Conservation (phyloP, 2,329 filamentous ascomycete genomes). For the Sarocladium oryzae region DNA sequence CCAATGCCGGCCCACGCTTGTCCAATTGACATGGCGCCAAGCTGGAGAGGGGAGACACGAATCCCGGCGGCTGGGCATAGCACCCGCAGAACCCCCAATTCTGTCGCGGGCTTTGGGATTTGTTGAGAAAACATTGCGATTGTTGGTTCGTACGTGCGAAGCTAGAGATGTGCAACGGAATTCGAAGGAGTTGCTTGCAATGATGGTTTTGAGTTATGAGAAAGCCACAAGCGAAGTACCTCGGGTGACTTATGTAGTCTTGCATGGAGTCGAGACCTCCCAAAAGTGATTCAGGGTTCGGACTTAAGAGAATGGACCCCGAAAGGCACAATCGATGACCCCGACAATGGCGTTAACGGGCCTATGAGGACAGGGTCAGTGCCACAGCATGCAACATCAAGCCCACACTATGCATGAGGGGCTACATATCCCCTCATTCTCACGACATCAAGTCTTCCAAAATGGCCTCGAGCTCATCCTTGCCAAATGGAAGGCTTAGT, state of each 20-base stretch:
- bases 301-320: background rate
- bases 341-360: background rate
- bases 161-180: no score
- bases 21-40: slow-evolving; percentile 41
- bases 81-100: background rate
- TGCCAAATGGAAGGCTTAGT: slow-evolving; percentile 75
- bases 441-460: slow-evolving; percentile 60
- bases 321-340: background rate
- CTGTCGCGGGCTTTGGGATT: background rate
- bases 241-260: background rate
- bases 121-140: background rate
- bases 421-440: slow-evolving; percentile 6
- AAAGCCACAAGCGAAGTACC: background rate
- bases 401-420: no score
- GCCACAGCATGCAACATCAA: no score
- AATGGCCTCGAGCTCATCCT: slow-evolving; percentile 82
- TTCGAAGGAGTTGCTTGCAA: background rate
- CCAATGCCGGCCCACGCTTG: slow-evolving; percentile 27
- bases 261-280: background rate
- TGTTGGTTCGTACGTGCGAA: background rate
- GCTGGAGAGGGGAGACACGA: slow-evolving; percentile 35
- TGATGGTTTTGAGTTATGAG: background rate
- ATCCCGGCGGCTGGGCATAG: slow-evolving; percentile 28
- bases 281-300: background rate
- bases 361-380: no score